Conservation (phyloP, 2,329 filamentous ascomycete species). For the Claviceps fusiformis region DNA sequence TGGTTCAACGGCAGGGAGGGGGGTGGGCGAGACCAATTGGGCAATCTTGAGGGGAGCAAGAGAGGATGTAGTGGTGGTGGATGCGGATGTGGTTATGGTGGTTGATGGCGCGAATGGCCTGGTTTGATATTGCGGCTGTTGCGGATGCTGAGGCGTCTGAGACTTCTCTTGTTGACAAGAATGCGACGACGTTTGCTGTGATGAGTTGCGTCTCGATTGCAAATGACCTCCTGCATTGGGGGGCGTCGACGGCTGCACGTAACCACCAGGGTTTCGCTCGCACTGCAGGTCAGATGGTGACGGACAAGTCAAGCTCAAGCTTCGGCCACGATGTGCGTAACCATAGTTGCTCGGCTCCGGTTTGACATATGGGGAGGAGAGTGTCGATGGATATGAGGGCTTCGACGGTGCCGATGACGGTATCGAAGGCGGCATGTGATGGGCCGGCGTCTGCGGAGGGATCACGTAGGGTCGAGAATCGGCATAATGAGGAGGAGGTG, state of each 20-base stretch:
- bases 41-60: conserved; percentile 25
- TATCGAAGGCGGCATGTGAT: conserved; percentile 8
- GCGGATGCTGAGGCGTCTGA: background rate
- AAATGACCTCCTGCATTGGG: conserved; percentile 16
- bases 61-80: conserved; percentile 12
- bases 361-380: conserved; percentile 27
- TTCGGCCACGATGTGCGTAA: conserved; percentile 14
- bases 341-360: conserved; percentile 26
- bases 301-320: conserved; percentile 16
- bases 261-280: conserved; percentile 23
- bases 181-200: background rate
- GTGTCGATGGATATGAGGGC: conserved; percentile 21
- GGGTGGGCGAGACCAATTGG: conserved; percentile 17
- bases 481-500: conserved; percentile 17
- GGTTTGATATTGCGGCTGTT: background rate
- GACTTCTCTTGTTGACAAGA: background rate
- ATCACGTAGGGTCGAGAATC: conserved; percentile 26
- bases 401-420: conserved; percentile 14
- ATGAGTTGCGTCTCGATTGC: conserved; percentile 16
- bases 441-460: conserved; percentile 14
- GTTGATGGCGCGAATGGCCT: background rate
- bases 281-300: conserved; percentile 22
- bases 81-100: conserved; percentile 7
- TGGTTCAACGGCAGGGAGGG: conserved; percentile 21
- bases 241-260: conserved; percentile 25